Evolutionary conservation across 2,329 filamentous ascomycete genomes (phyloP).

Genomic region (Neofusicoccum laricinum): DNA sequence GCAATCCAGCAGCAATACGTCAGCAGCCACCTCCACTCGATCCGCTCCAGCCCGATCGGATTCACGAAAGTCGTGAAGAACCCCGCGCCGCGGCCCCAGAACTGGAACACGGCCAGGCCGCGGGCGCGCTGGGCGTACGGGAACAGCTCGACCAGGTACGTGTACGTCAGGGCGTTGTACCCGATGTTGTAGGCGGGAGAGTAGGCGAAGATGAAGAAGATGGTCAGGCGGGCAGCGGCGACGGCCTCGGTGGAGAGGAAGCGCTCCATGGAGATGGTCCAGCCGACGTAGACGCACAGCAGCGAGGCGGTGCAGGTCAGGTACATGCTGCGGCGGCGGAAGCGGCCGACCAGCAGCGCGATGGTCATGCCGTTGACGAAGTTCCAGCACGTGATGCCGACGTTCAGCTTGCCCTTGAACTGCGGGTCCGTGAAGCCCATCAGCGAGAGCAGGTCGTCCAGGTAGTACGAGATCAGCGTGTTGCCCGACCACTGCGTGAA

Average conservation of each 20-base stretch:
- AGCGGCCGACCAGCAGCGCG: conserved; percentile 52
- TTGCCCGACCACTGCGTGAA: conserved; percentile 69
- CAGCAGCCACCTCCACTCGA: conserved; percentile 40
- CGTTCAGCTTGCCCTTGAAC: conserved; percentile 56
- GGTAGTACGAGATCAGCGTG: conserved; percentile 65
- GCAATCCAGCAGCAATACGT: conserved; percentile 42
- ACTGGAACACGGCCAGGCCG: conserved; percentile 57
- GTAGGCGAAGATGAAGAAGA: conserved; percentile 58
- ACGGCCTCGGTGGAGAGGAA: conserved; percentile 20
- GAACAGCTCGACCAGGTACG: conserved; percentile 51
- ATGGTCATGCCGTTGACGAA: conserved; percentile 51
- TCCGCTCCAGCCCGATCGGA: conserved; percentile 57
- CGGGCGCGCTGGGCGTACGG: conserved; percentile 50
- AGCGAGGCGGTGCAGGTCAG: conserved; percentile 41
- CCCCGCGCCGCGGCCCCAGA: conserved; percentile 60
- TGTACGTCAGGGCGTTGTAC: conserved; percentile 57
- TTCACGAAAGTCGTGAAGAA: conserved; percentile 62
- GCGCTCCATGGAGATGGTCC: conserved; percentile 45
- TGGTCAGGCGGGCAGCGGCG: conserved; percentile 30
- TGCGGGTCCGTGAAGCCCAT: conserved; percentile 56
- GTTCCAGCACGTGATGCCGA: conserved; percentile 55
- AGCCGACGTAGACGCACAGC: conserved; percentile 34
- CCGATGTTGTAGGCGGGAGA: conserved; percentile 53
- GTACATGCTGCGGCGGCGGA: conserved; percentile 58
- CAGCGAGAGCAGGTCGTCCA: conserved; percentile 59